Percentiles rank a stretch among this genome's conserved stretches.
Evolutionary conservation across 495 filamentous ascomycete species (phyloP).

Genomic region (Astrothelium subdiscretum): DNA sequence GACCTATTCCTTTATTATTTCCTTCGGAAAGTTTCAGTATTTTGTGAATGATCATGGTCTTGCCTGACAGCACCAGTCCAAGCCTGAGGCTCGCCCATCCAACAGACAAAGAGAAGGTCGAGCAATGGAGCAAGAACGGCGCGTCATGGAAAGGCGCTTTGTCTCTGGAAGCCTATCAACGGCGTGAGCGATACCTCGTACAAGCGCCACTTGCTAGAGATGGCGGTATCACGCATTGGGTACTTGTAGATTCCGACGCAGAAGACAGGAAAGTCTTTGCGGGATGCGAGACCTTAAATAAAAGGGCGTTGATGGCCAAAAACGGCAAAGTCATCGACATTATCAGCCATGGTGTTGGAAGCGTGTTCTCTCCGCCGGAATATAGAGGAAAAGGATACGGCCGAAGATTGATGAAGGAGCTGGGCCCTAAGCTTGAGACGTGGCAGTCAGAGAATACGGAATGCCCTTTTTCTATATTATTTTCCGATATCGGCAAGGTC

Average conservation of each 20-base stretch:
- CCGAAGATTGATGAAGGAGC: constrained; percentile 52
- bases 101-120: constrained; percentile 49
- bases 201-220: constrained; percentile 56
- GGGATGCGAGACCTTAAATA: constrained; percentile 74
- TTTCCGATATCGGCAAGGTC: constrained; percentile 87
- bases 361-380: constrained; percentile 68
- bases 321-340: constrained; percentile 46
- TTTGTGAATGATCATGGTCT: constrained; percentile 1
- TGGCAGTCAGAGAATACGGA: constrained; percentile 38
- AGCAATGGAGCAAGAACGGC: constrained; percentile 57
- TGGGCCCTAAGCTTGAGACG: constrained; percentile 41
- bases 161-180: constrained; percentile 56
- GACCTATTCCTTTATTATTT: not conserved
- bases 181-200: constrained; percentile 60
- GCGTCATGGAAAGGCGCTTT: constrained; percentile 60
- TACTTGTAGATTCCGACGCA: constrained; percentile 51
- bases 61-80: constrained; percentile 49
- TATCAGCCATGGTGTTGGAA: constrained; percentile 69
- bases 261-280: constrained; percentile 53
- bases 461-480: constrained; percentile 60
- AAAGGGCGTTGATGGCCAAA: constrained; percentile 49
- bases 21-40: not conserved
- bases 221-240: constrained; percentile 74
- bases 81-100: constrained; percentile 56
- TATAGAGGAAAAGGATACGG: constrained; percentile 72